Conservation (phyloP, 768 basidiomycete genomes). For the Lactifluus hygrophoroides region DNA sequence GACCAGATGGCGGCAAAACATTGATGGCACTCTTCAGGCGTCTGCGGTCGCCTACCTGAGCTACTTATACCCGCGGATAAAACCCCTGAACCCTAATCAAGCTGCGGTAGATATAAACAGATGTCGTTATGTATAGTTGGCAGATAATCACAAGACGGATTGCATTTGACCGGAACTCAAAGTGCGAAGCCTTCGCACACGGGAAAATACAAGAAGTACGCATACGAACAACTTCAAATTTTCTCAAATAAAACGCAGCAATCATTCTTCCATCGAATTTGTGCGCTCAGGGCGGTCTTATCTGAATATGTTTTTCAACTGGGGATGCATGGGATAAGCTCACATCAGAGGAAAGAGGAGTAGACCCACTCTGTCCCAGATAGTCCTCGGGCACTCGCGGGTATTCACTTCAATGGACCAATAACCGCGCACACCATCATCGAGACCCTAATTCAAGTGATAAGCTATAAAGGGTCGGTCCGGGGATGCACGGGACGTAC, state of each 20-base stretch:
- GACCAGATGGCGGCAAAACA: slow-evolving; percentile 59
- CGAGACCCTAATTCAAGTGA: slow-evolving; percentile 12
- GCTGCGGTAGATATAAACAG: not conserved
- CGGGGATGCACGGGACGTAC: not conserved
- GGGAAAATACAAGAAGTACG: not conserved
- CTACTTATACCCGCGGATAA: slow-evolving; percentile 21
- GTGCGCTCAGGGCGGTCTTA: not conserved
- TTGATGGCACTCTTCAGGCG: slow-evolving; percentile 59
- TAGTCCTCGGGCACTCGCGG: slow-evolving; percentile 11
- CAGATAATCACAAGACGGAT: not conserved
- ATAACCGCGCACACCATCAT: slow-evolving; percentile 6
- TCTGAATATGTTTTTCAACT: slow-evolving; percentile 11
- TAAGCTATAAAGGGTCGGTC: not conserved
- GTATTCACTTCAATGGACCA: slow-evolving; percentile 12
- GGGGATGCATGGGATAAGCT: not conserved
- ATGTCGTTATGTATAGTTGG: not conserved
- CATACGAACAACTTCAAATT: not conserved
- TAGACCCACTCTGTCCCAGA: slow-evolving; percentile 15
- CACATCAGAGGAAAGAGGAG: no score
- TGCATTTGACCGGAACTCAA: not conserved
- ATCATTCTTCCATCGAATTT: not conserved
- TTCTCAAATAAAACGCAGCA: not conserved
- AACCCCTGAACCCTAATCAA: not conserved
- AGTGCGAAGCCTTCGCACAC: no score
- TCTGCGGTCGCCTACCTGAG: slow-evolving; percentile 46